These are phyloP conservation scores for Dryadomyces quercus-mongolicae DNA, from an alignment of 2,329 filamentous ascomycete genomes.

Conservation along the genomic window DNA sequence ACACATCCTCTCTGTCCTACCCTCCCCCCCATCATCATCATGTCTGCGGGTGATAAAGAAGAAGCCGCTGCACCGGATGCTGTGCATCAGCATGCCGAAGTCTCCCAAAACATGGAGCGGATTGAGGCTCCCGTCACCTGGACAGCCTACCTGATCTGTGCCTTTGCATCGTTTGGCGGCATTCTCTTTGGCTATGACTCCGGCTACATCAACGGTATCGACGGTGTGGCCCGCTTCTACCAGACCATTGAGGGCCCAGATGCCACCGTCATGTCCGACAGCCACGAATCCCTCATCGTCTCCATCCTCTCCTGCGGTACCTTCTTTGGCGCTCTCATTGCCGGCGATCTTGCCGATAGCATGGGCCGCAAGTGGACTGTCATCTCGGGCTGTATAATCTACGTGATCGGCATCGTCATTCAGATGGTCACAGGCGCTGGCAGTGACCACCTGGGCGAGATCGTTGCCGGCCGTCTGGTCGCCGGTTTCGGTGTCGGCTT, in stretches of 20 bases:
- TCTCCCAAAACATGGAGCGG: slow-evolving; percentile 37
- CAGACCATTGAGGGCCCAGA: slow-evolving; percentile 32
- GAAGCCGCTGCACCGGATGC: slow-evolving; percentile 1
- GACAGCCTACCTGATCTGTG: slow-evolving; percentile 58
- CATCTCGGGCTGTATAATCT: slow-evolving; percentile 59
- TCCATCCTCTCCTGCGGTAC: slow-evolving; percentile 69
- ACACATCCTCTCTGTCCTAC: neutral
- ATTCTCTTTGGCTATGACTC: slow-evolving; percentile 74
- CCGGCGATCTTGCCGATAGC: slow-evolving; percentile 64
- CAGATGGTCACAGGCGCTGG: slow-evolving; percentile 43
- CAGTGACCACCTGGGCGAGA: slow-evolving; percentile 42
- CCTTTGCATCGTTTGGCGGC: slow-evolving; percentile 58
- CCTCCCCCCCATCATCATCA: neutral
- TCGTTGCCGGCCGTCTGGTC: slow-evolving; percentile 63
- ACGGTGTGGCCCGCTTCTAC: slow-evolving; percentile 40
- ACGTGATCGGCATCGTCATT: slow-evolving; percentile 54
- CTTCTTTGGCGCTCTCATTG: slow-evolving; percentile 68
- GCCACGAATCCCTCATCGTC: slow-evolving; percentile 46
- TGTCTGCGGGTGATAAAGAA: slow-evolving; percentile 11
- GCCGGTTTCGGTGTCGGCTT: slow-evolving; percentile 72
- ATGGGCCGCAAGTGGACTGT: slow-evolving; percentile 63
- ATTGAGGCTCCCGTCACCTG: slow-evolving; percentile 58
- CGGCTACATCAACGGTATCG: slow-evolving; percentile 60
- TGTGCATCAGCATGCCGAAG: slow-evolving; percentile 4
- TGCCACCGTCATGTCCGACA: slow-evolving; percentile 22